Base-by-base conservation (phyloP, 805 yeast species). In the Candida stauntonica region DNA sequence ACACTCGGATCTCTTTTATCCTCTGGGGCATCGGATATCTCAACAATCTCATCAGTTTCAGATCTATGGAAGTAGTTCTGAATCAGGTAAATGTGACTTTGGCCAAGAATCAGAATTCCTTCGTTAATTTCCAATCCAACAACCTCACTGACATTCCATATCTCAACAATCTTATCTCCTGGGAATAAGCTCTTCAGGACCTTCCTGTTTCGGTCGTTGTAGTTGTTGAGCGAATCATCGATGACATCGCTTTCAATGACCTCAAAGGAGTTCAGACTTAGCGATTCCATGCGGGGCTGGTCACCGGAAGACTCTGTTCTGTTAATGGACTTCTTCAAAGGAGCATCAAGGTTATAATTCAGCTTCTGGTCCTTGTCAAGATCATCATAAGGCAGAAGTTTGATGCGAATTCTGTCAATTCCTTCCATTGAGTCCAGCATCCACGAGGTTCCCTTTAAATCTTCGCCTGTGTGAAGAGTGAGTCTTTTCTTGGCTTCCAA, bases 61-160 rank as follows among this genome's bases (percentile, higher is more conserved):
- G 65, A 45, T 29, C 73, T 72, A 46, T 74, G 80, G 45, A 80
- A 82, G 55, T 80, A 87, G 50, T 78, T 77, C 42, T 77, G 85
- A 39, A 83, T 75, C 48, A 86, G 62, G 51, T 86, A 88, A 7
- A 85, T 48, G 51, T 81, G 79, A 5, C 68, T 64, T 3, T 68
- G 62, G 0, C 95, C 95, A 27, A 81, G 57, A 19, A 87, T 82
- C 57, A 87, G 62, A 27, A 87, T 67, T 13, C 91, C 85, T 52
- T 86, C 95, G 14, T 72, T 65, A 2, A 88, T 78, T 21, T 79
- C 85, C n/a, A 87, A 62, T 0, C 95, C 96, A 41, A 81, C 63
- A 16, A 88, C 75, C 34, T 79, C 77, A 38, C 89, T 77, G 1
- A 84, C 78, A 55, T 87, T 87, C 80, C 86, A 80, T 14, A 87